Evolutionary conservation across 73 alveolate genomes (phyloP).

Genomic region (Paramecium primaurelia): DNA sequence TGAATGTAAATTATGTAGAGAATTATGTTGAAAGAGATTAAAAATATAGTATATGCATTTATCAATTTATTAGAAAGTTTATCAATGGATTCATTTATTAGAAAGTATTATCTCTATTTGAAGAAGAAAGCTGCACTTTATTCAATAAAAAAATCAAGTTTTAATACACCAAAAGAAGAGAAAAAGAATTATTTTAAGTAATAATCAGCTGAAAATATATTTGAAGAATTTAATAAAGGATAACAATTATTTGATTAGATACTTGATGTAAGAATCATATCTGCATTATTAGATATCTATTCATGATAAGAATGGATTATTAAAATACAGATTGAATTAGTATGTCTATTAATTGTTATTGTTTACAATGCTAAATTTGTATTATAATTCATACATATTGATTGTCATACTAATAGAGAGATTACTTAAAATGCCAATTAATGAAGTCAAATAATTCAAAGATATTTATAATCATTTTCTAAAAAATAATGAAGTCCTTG

Average conservation of each 20-base stretch:
- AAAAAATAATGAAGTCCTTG: neutral
- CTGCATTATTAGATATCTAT: neutral
- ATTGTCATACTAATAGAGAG: neutral
- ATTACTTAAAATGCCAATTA: neutral
- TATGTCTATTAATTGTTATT: neutral
- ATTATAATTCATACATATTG: neutral
- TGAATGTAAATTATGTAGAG: neutral
- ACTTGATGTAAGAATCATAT: neutral
- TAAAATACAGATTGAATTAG: neutral
- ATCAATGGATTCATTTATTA: neutral
- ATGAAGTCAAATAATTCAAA: neutral
- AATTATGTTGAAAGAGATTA: neutral
- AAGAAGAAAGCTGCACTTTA: neutral
- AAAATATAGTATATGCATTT: neutral
- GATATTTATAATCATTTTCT: neutral
- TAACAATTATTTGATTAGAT: neutral
- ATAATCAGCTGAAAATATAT: neutral
- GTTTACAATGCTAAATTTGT: neutral
- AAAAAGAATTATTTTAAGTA: constrained; percentile 5
- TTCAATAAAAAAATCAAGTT: neutral
- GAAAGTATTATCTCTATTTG: neutral
- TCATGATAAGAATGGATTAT: neutral
- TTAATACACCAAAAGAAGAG: constrained; percentile 1
- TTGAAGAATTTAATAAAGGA: neutral
- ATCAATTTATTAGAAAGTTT: neutral